Conservation (phyloP, 306 rosid species). For the Quercus wislizeni region DNA sequence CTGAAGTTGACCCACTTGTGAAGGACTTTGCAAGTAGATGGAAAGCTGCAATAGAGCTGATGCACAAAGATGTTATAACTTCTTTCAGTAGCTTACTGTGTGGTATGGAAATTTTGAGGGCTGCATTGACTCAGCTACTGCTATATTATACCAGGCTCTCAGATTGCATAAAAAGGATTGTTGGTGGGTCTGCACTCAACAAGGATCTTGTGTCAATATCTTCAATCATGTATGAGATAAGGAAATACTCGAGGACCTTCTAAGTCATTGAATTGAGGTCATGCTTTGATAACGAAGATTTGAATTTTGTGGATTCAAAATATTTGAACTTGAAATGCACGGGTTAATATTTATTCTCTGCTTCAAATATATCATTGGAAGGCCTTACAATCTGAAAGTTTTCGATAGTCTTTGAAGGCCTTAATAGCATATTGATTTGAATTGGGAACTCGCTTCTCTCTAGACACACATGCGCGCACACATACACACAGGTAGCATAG, state of each 20-base stretch:
- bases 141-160: conserved; percentile 93
- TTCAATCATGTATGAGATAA: conserved; percentile 91
- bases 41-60: conserved; percentile 95
- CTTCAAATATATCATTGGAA: not conserved
- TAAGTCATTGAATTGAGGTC: conserved; percentile 30
- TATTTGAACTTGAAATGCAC: not conserved
- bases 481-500: no score
- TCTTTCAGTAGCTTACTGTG: conserved; percentile 98
- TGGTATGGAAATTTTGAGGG: conserved; percentile 90
- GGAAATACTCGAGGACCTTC: conserved; percentile 94
- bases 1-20: conserved; percentile 90
- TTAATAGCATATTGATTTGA: not conserved
- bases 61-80: conserved; percentile 98
- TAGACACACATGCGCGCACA: not conserved
- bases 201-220: conserved; percentile 89
- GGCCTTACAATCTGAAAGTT: not conserved
- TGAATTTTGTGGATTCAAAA: not conserved
- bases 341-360: not conserved
- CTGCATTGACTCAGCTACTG: conserved; percentile 84
- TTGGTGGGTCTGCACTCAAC: conserved; percentile 77
- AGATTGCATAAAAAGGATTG: conserved; percentile 82
- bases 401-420: not conserved
- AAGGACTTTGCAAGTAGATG: conserved; percentile 95
- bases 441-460: not conserved
- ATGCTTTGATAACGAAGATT: not conserved